Conservation (phyloP, 1,284 basidiomycete species). For the Apiotrichum sp. region DNA sequence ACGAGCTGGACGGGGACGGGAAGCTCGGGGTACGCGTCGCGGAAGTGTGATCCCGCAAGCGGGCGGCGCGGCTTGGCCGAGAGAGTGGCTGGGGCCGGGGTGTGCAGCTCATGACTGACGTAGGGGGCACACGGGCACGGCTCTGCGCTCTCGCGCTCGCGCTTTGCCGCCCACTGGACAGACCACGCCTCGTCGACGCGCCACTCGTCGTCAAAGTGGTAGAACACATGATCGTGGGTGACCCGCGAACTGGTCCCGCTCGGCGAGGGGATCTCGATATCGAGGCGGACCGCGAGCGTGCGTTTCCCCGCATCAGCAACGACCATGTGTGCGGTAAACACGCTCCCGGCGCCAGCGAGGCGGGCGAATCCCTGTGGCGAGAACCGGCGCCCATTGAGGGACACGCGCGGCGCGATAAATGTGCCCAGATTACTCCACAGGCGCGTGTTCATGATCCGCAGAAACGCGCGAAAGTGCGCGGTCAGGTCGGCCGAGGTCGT, state of each 20-base stretch:
- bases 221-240: slow-evolving; percentile 11
- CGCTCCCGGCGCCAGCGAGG: background rate
- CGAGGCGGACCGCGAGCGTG: slow-evolving; percentile 9
- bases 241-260: background rate
- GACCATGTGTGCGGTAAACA: slow-evolving; percentile 3
- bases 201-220: slow-evolving; percentile 14
- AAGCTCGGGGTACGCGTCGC: too few species aligned
- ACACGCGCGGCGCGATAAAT: slow-evolving; percentile 3
- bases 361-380: background rate
- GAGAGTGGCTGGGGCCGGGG: too few species aligned
- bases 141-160: too few species aligned
- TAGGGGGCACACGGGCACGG: too few species aligned
- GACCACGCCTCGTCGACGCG: slow-evolving; percentile 13
- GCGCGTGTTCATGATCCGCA: slow-evolving; percentile 11
- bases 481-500: slow-evolving; percentile 6
- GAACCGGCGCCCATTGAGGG: slow-evolving; percentile 2
- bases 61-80: too few species aligned
- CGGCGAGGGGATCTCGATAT: slow-evolving; percentile 2
- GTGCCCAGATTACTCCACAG: background rate
- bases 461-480: slow-evolving; percentile 9
- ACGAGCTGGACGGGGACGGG: too few species aligned
- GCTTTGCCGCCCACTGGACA: too few species aligned
- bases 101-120: too few species aligned
- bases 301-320: slow-evolving; percentile 10
- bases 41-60: too few species aligned